Base-by-base conservation (phyloP, 2,329 filamentous ascomycete species). In the Aspergillus candidus region DNA sequence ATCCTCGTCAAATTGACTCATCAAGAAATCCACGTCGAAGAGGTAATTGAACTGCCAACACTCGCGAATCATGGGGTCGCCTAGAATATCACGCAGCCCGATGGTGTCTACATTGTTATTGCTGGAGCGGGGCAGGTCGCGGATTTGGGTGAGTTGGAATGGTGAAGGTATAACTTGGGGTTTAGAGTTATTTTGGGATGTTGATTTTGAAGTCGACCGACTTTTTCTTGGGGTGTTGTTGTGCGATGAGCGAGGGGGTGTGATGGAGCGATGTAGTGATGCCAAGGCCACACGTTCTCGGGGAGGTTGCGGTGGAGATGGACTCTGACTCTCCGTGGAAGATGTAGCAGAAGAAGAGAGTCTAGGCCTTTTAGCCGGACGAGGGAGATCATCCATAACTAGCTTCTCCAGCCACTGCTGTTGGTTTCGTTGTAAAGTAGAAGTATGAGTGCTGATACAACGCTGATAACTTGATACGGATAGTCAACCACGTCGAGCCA, bases 51-150 rank as follows among this genome's bases (percentile, higher is more conserved):
- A 79, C 35, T 76, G 69, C 75, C 76, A 79, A 44, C 73, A 75
- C 60, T 78, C 75, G 32, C 77, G 75, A 43, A 93, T 86, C 49
- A 88, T 71, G 0, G 86, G 84, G 59, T 89, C 81, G 0, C 84
- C 80, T 1, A 94, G 72, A 5, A 94, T 73, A 46, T 88, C 84
- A 4, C 69, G 67, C 8, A 93, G 69, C 1, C 72, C 75, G 30
- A 91, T 65, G 0, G 86, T 73, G 60, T 84, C 85, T 17, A 72
- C 67, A 66, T 94, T 93, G 48, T 75, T 69, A 1, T 61, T 59
- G 2, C 68, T 66, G 1, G 68, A 62, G 2, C 71, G 62, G 2
- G 80, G 72, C 0, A 90, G 69, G 54, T 86, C 83, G 22, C 71
- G 72, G 42, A 93, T 83, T 47, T 73, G 75, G 0, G 84, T 90